Evolutionary conservation across 1,139 yeast species (phyloP), one percentile per base, ranked within the genome.

Genomic region (Zygoascus sp.): DNA sequence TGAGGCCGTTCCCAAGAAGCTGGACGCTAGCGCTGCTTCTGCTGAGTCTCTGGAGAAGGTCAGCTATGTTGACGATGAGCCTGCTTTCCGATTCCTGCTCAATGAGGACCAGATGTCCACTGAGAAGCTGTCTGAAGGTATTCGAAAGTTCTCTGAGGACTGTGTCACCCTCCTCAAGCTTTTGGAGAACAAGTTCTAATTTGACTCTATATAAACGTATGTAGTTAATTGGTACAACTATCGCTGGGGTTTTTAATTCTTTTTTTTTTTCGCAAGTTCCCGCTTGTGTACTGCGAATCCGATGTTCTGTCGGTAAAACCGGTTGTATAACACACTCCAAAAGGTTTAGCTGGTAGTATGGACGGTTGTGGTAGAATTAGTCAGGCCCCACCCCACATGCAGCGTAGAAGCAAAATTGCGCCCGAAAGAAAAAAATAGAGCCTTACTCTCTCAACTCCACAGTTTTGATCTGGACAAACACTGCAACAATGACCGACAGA

Each of bases 91-190:
- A 80, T 86, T 81, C 76, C 78, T 76, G 51, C 76, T 92, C 62
- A 92, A 92, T 75, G 96, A 92, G 71, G 97, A 92, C 69, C 94
- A 95, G 58, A 92, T 92, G 98, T 94, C 97, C 64, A 88, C 97
- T 60, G 97, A 92, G 77, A 94, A 92, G 79, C 83, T 94, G 67
- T 73, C 96, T 59, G 96, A 92, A 68, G 98, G 98, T 81, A 92
- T 92, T 75, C 86, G 97, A 79, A 80, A 82, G 72, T 92, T 92
- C 73, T 88, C 97, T 63, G 92, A 88, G 69, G 99, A 94, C 69
- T 86, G 95, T 64, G 82, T 75, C 62, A 84, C 96, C 54, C 81
- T 92, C 68, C 77, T 85, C 72, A 75, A 79, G 59, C 77, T 81
- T 68, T 79, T 92, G 70, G 89, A 85, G 74, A 71, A 77, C 66